phyloP scores from a whole-genome alignment of 1,284 basidiomycete species.

The Leccinum subrobustum region DNA sequence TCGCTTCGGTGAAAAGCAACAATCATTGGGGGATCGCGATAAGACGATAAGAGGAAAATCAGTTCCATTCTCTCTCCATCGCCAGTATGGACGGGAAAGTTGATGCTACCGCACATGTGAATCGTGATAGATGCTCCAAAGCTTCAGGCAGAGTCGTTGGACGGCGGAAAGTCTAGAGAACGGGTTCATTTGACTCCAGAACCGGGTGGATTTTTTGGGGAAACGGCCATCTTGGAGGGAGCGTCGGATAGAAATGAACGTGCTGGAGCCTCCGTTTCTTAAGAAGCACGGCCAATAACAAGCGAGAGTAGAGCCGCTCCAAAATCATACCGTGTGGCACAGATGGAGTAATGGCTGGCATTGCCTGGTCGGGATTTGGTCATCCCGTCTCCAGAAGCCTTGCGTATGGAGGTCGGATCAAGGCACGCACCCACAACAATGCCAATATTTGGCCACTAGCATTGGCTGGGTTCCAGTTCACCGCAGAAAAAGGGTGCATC shows the following conservation, averaged over 20 bases:
- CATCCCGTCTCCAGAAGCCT: neutral
- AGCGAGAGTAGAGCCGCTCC: neutral
- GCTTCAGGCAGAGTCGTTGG: neutral
- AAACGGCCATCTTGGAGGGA: neutral
- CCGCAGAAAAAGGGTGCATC: neutral
- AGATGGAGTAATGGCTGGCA: neutral
- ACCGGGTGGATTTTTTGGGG: neutral
- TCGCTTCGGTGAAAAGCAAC: too few species aligned
- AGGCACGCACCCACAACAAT: neutral
- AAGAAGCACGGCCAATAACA: neutral
- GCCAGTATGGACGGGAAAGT: neutral
- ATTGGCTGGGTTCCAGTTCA: neutral
- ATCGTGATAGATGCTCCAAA: neutral
- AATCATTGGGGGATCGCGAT: neutral
- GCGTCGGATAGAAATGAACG: neutral
- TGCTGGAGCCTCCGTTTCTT: neutral
- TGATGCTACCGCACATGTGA: neutral
- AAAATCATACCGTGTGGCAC: neutral
- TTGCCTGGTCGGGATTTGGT: neutral
- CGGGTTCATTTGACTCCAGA: neutral
- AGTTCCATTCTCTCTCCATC: neutral
- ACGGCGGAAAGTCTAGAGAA: neutral
- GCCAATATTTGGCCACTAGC: neutral
- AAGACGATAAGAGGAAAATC: too few species aligned
- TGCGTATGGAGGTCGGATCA: neutral